These are phyloP conservation scores for Knoxdaviesia capensis DNA, from an alignment of 2,329 filamentous ascomycete genomes.

Conservation along the genomic window DNA sequence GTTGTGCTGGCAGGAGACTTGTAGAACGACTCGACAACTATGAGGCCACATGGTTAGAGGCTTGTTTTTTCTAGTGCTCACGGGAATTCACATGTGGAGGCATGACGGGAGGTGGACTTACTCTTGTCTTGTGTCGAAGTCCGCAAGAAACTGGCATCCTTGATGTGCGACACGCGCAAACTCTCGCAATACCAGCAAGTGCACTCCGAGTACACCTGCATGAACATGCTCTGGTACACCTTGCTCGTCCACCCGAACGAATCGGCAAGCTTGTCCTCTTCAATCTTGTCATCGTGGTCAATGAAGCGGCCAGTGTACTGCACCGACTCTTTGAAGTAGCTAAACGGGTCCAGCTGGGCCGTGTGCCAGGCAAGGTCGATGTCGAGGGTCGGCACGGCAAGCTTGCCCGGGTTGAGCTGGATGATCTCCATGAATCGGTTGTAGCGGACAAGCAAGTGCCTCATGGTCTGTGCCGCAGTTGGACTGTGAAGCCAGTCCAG, in stretches of 20 bases:
- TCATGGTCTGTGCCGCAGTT: slow-evolving; percentile 39
- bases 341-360: slow-evolving; percentile 45
- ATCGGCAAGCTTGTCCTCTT: slow-evolving; percentile 40
- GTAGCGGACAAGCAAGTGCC: slow-evolving; percentile 44
- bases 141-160: too few relatives aligned
- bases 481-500: slow-evolving; percentile 67
- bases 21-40: slow-evolving; percentile 21
- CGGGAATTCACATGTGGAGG: background rate
- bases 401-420: slow-evolving; percentile 18
- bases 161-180: slow-evolving; percentile 12
- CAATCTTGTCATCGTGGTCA: slow-evolving; percentile 71
- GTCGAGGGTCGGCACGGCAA: slow-evolving; percentile 52
- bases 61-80: background rate
- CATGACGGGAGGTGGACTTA: slow-evolving; percentile 5
- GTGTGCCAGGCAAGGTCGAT: slow-evolving; percentile 67
- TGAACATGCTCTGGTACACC: slow-evolving; percentile 42
- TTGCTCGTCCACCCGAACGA: slow-evolving; percentile 57
- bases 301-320: slow-evolving; percentile 34
- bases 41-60: background rate
- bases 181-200: slow-evolving; percentile 73
- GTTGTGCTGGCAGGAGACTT: slow-evolving; percentile 24
- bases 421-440: slow-evolving; percentile 42
- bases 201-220: slow-evolving; percentile 53
- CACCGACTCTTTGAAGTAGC: slow-evolving; percentile 41
- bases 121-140: slow-evolving; percentile 17